These are phyloP conservation scores for Starmerella lactis-condensi DNA, from an alignment of 805 yeast species.

Conservation along the genomic window DNA sequence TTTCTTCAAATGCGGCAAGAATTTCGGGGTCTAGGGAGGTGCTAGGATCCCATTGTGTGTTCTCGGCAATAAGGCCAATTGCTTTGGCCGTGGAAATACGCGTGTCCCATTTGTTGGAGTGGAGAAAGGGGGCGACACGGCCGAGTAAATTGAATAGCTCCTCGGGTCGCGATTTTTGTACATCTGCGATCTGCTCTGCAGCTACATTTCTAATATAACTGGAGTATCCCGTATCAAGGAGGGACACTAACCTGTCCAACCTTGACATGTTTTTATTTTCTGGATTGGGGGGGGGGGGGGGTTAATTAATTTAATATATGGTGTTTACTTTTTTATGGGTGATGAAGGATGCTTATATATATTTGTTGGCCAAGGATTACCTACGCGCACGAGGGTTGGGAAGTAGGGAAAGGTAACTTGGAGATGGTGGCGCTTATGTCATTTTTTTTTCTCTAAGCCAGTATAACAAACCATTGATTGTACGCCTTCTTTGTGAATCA, in stretches of 20 bases:
- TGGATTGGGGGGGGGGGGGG: no score
- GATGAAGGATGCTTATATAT: no score
- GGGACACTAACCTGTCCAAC: conserved; percentile 21
- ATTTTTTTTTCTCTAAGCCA: no score
- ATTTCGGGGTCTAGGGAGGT: conserved; percentile 23
- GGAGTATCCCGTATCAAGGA: conserved; percentile 85
- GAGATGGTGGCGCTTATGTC: no score
- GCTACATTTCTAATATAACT: conserved; percentile 87
- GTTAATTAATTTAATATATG: no score
- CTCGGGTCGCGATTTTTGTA: conserved; percentile 88
- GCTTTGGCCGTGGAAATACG: conserved; percentile 89
- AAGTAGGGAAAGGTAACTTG: no score
- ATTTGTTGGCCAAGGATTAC: no score
- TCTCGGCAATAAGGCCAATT: conserved; percentile 74
- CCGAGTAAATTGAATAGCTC: conserved; percentile 68
- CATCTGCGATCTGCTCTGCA: conserved; percentile 87
- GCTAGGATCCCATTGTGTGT: conserved; percentile 69
- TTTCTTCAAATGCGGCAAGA: conserved; percentile 14
- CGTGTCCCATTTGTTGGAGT: conserved; percentile 84
- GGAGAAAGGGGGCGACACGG: conserved; percentile 75
- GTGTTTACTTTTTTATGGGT: no score
- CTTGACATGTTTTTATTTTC: conserved; percentile 16
- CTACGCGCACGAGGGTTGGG: no score
- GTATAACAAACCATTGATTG: no score
- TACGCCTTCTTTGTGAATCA: no score